Evolutionary conservation across 2,329 filamentous ascomycete genomes (phyloP).

Genomic region (Magnaporthales sp.): DNA sequence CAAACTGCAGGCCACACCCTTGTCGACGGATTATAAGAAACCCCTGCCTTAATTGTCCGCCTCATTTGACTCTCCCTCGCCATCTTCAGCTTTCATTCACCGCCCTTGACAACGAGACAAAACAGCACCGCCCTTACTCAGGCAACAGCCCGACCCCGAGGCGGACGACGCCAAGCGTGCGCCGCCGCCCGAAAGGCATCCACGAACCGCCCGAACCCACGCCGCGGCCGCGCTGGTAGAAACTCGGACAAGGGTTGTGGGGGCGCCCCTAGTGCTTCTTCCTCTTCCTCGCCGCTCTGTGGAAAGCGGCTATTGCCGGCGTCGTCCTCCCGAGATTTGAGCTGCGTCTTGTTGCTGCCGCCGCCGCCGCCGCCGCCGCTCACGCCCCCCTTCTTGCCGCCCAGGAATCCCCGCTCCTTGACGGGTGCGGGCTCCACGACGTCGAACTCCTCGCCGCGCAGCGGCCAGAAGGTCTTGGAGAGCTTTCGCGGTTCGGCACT

Average conservation of each 20-base stretch:
- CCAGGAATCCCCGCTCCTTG: not conserved
- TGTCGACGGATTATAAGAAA: not conserved
- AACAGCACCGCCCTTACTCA: not conserved
- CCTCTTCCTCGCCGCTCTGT: not conserved
- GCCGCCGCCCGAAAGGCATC: not conserved
- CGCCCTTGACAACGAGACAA: not conserved
- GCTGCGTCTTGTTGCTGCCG: not conserved
- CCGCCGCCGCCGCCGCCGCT: not conserved
- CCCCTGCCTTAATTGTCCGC: not conserved
- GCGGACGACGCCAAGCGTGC: not conserved
- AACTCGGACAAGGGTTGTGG: not conserved
- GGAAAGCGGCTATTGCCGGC: not conserved
- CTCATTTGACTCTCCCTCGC: not conserved
- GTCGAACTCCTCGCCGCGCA: not conserved
- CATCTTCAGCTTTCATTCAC: not conserved
- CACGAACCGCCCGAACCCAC: not conserved
- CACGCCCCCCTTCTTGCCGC: not conserved
- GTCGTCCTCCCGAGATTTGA: not conserved
- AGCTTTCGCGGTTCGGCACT: not conserved
- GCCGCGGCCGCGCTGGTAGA: not conserved
- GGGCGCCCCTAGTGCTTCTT: not conserved
- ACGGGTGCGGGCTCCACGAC: not conserved
- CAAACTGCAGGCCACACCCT: not conserved
- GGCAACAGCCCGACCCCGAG: not conserved
- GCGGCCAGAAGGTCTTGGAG: not conserved